Evolutionary conservation across 805 yeast species (phyloP).

Genomic region (Metschnikowia continentalis): DNA sequence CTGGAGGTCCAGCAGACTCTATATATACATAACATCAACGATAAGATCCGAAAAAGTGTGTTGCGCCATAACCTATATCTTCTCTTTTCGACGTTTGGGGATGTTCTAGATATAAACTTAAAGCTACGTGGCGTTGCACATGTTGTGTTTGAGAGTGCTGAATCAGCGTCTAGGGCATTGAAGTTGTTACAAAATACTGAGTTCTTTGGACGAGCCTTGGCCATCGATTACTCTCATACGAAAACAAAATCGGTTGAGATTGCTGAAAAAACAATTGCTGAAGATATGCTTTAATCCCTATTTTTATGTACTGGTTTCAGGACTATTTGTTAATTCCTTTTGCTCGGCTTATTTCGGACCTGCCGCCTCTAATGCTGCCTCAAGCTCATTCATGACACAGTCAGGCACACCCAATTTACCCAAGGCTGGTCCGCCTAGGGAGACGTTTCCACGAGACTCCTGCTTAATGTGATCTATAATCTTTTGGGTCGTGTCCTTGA

Average conservation of each 20-base stretch:
- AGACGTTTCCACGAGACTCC: conserved; percentile 32
- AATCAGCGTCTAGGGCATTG: conserved; percentile 50
- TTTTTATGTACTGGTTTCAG: not conserved
- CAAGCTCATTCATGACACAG: conserved; percentile 62
- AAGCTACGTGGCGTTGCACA: conserved; percentile 66
- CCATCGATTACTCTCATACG: conserved; percentile 35
- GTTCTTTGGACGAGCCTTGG: conserved; percentile 49
- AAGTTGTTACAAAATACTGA: conserved; percentile 42
- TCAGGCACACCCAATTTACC: conserved; percentile 87
- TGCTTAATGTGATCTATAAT: conserved; percentile 30
- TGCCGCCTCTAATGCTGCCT: conserved; percentile 40
- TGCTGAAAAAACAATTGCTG: conserved; percentile 9
- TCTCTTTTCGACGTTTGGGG: conserved; percentile 61
- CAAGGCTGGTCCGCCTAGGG: conserved; percentile 75
- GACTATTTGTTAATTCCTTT: not conserved
- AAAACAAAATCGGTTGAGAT: conserved; percentile 24
- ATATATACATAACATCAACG: conserved; percentile 57
- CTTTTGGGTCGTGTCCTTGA: conserved; percentile 37
- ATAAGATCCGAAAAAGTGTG: conserved; percentile 42
- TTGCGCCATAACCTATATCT: conserved; percentile 54
- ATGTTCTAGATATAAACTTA: conserved; percentile 51
- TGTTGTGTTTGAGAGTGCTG: conserved; percentile 45
- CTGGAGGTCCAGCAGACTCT: conserved; percentile 41
- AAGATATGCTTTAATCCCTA: not conserved
- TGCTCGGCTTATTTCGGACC: not conserved